Evolutionary conservation across 306 rosid genomes (phyloP).

Genomic region (Dalbergia cultrata): DNA sequence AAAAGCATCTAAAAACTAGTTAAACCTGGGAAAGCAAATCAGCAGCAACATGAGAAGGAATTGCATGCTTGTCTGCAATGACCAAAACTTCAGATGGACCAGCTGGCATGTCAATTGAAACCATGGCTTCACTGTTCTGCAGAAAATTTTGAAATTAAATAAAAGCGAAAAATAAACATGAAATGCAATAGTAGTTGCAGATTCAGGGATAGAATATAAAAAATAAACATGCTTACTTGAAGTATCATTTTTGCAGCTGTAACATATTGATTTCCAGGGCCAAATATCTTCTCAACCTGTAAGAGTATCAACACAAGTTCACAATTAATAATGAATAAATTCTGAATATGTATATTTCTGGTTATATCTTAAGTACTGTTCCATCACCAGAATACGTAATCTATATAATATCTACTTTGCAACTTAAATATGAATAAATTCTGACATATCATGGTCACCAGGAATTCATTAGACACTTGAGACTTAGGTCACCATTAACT

Average conservation of each 20-base stretch:
- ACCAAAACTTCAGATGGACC: conserved; percentile 99
- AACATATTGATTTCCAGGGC: conserved; percentile 99
- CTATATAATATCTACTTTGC: conserved; percentile 10
- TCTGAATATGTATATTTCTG: no score
- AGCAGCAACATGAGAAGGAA: conserved; percentile 91
- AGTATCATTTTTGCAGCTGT: conserved; percentile 99
- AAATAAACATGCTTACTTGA: conserved; percentile 62
- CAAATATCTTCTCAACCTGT: conserved; percentile 92
- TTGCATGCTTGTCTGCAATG: conserved; percentile 88
- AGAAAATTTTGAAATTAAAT: conserved; percentile 23
- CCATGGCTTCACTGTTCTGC: conserved; percentile 99
- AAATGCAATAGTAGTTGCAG: conserved; percentile 10
- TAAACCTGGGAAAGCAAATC: conserved; percentile 97
- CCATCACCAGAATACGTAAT: conserved; percentile 4
- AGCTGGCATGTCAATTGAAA: conserved; percentile 98
- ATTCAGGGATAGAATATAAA: conserved; percentile 1
- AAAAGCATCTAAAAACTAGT: conserved; percentile 31
- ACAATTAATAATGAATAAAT: conserved; percentile 21
- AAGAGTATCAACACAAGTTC: conserved; percentile 36
- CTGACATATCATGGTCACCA: not conserved
- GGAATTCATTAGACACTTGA: conserved; percentile 7
- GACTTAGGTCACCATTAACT: conserved; percentile 22
- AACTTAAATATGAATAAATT: conserved; percentile 1
- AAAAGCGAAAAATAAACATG: not conserved
- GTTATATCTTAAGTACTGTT: conserved; percentile 23